Conservation (phyloP, 805 yeast species). For the Candida boleticola region DNA sequence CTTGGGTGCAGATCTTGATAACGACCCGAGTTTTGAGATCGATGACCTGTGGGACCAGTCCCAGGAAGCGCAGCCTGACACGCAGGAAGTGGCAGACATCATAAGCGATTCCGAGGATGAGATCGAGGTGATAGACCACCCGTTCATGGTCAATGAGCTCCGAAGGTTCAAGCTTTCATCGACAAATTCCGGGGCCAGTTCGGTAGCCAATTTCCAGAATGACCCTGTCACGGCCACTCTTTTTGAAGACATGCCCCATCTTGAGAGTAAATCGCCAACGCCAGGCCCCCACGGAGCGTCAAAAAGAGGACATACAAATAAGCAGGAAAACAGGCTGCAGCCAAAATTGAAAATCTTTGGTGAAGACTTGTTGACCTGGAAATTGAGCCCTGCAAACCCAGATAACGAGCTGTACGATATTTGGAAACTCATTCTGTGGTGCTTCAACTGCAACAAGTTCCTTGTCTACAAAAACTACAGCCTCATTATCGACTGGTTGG, state of each 20-base stretch:
- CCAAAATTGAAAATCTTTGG: conserved; percentile 27
- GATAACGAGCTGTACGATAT: conserved; percentile 18
- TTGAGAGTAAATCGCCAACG: conserved; percentile 5
- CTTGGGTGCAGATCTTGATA: neutral
- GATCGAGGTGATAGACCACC: conserved; percentile 10
- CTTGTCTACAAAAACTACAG: conserved; percentile 2
- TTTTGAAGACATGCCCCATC: conserved; percentile 18
- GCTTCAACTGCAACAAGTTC: conserved; percentile 25
- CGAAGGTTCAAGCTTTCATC: neutral
- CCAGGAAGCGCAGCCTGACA: neutral
- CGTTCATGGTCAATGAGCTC: conserved; percentile 28
- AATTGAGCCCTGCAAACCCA: conserved; percentile 18
- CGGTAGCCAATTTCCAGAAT: neutral
- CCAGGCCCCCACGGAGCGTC: neutral
- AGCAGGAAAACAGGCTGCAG: neutral
- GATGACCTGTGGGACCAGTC: neutral
- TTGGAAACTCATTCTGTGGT: conserved; percentile 35
- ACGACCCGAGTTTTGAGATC: neutral
- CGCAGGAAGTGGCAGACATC: conserved; percentile 1
- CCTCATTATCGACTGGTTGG: conserved; percentile 1
- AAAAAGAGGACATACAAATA: too few species aligned
- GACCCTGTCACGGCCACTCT: conserved; percentile 3
- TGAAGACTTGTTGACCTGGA: conserved; percentile 24
- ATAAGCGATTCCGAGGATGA: conserved; percentile 16
- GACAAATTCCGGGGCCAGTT: neutral